Evolutionary conservation across 805 yeast species (phyloP).

Genomic region (Saturnispora quitensis): DNA sequence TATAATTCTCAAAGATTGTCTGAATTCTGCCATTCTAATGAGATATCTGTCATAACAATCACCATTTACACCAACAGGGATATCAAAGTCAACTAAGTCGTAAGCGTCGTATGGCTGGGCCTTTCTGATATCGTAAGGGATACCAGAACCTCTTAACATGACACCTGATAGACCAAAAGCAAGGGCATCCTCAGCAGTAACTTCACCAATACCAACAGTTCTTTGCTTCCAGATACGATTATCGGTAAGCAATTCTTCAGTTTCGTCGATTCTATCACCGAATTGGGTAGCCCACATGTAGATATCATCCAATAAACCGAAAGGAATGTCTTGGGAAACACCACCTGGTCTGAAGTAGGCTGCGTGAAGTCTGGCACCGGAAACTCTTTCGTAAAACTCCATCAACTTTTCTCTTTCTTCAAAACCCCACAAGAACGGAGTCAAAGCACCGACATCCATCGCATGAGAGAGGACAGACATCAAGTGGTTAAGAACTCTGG

Average conservation of each 20-base stretch:
- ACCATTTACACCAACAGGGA: slow-evolving; percentile 80
- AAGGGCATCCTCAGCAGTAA: slow-evolving; percentile 80
- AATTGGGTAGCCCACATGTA: slow-evolving; percentile 96
- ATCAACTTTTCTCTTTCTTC: slow-evolving; percentile 88
- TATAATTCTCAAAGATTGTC: slow-evolving; percentile 82
- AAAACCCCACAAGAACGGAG: slow-evolving; percentile 91
- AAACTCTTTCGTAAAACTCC: slow-evolving; percentile 87
- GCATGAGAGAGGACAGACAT: slow-evolving; percentile 84
- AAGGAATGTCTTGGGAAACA: slow-evolving; percentile 80
- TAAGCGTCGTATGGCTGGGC: slow-evolving; percentile 87
- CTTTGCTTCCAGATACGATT: slow-evolving; percentile 90
- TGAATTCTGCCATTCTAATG: slow-evolving; percentile 83
- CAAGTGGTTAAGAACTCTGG: slow-evolving; percentile 73
- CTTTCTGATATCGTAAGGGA: slow-evolving; percentile 79
- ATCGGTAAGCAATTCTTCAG: slow-evolving; percentile 81
- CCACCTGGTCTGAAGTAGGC: slow-evolving; percentile 92
- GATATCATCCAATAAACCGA: slow-evolving; percentile 79
- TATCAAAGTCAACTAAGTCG: slow-evolving; percentile 75
- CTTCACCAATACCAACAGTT: slow-evolving; percentile 70
- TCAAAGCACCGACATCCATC: slow-evolving; percentile 91
- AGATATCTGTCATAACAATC: slow-evolving; percentile 89
- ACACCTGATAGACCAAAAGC: slow-evolving; percentile 77
- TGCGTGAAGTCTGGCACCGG: slow-evolving; percentile 83
- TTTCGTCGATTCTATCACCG: slow-evolving; percentile 86
- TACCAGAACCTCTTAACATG: slow-evolving; percentile 86